These are phyloP conservation scores for Ogataea methanolica DNA, from an alignment of 805 yeast species.

Conservation along the genomic window DNA sequence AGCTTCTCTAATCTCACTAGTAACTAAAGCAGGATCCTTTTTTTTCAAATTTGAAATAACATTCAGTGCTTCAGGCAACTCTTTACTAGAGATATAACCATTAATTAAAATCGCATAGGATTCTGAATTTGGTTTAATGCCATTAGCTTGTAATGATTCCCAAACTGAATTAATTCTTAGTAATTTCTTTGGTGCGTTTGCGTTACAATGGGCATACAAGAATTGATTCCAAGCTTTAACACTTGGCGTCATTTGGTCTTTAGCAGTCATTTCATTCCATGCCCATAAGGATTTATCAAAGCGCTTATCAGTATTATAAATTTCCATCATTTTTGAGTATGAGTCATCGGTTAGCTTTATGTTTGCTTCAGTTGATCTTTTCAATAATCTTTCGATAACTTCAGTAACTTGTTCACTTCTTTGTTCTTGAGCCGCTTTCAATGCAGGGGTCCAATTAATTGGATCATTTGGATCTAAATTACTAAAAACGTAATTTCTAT, in stretches of 20 bases:
- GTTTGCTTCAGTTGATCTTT: slow-evolving; percentile 23
- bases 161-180: slow-evolving; percentile 36
- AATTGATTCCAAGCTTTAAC: slow-evolving; percentile 56
- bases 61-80: slow-evolving; percentile 39
- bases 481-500: too few relatives aligned
- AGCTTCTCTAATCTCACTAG: slow-evolving; percentile 38
- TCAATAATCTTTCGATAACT: slow-evolving; percentile 14
- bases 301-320: slow-evolving; percentile 34
- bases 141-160: slow-evolving; percentile 24
- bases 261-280: slow-evolving; percentile 45
- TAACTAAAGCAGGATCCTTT: slow-evolving; percentile 30
- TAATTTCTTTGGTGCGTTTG: slow-evolving; percentile 23
- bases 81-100: slow-evolving; percentile 39
- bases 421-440: slow-evolving; percentile 14
- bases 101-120: slow-evolving; percentile 45
- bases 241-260: slow-evolving; percentile 22
- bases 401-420: slow-evolving; percentile 12
- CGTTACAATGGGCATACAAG: slow-evolving; percentile 31
- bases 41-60: slow-evolving; percentile 31
- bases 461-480: slow-evolving; percentile 19
- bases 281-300: slow-evolving; percentile 36
- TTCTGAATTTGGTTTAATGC: slow-evolving; percentile 40
- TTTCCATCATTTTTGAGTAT: slow-evolving; percentile 41
- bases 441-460: slow-evolving; percentile 8
- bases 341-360: slow-evolving; percentile 37